Evolutionary conservation across 768 basidiomycete species (phyloP), one percentile per base, ranked within the genome.

Genomic region (Suillus variegatus): DNA sequence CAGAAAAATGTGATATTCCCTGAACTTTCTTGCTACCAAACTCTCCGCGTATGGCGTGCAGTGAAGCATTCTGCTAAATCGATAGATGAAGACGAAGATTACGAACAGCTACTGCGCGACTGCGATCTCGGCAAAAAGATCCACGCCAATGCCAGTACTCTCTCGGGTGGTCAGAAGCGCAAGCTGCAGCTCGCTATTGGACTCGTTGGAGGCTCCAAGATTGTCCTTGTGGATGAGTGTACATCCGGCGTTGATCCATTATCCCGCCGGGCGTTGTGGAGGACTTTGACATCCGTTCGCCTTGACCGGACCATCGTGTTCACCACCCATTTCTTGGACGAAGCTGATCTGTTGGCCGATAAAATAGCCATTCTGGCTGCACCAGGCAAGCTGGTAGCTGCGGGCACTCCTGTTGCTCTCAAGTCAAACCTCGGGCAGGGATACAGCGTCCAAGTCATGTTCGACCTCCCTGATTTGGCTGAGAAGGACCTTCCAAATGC

Each of bases 1-100:
- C 92, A 93, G 78, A 92, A 91, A 78, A 93, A 94, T 69, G 91
- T 94, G 6, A 80, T 94, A 3, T 91, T 93, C 72, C 85, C 90
- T 0, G 91, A 93, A 62, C 77, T 94, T 22, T 84, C 88, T 1
- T 93, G 91, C 72, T 79, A 86, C 57, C 89, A 94, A 76, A 92
- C 90, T 2, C 78, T 93, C 18, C 80, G 82, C 1, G 83, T 93
- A 38, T 93, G 91, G 91, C 81, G 78, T 54, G 88, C 88, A 8
- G 83, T 93, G 68, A 94, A 94, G 73, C 82, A 82, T 75, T 85
- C 85, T n/a, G 71, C 77, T 6, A 74, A 77, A 68, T 79, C 82
- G 2, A 32, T 43, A 6, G 71, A 75, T 14, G 75, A 69, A 13
- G 78, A 85, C 22, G 88, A 89, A 66, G 88, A 92, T 69, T 76